phyloP scores from a whole-genome alignment of 2,329 filamentous ascomycete genomes.

The Hypoxylon sp. region DNA sequence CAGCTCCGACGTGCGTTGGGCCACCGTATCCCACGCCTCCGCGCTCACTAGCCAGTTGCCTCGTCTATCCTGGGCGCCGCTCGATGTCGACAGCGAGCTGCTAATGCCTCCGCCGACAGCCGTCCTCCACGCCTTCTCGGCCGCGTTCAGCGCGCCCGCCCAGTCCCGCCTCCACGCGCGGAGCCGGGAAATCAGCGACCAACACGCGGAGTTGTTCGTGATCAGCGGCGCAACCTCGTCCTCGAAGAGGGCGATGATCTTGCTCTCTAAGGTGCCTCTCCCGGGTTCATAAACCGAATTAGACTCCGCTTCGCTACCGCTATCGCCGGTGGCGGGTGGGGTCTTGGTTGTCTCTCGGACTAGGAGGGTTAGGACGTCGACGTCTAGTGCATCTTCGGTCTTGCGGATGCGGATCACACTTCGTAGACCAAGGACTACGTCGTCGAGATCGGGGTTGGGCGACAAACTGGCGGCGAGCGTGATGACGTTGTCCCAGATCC shows the following conservation, averaged over 20 bases:
- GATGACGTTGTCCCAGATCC: slow-evolving; percentile 97
- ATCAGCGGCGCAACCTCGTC: slow-evolving; percentile 82
- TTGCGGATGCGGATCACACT: slow-evolving; percentile 81
- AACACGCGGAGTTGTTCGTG: slow-evolving; percentile 80
- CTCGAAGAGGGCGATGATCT: slow-evolving; percentile 80
- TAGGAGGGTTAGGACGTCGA: slow-evolving; percentile 76
- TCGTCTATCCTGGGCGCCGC: slow-evolving; percentile 34
- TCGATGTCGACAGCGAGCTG: slow-evolving; percentile 59
- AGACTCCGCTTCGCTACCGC: no score
- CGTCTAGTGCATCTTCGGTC: slow-evolving; percentile 83
- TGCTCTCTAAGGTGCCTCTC: slow-evolving; percentile 69
- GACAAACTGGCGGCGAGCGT: slow-evolving; percentile 83
- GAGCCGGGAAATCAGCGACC: slow-evolving; percentile 78
- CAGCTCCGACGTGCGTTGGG: slow-evolving; percentile 82
- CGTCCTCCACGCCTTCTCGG: slow-evolving; percentile 91
- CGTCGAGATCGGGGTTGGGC: slow-evolving; percentile 75
- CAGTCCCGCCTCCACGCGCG: slow-evolving; percentile 80
- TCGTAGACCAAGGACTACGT: slow-evolving; percentile 80
- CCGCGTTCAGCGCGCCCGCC: slow-evolving; percentile 78
- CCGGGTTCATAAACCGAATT: slow-evolving; percentile 56
- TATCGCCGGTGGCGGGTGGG: slow-evolving; percentile 44
- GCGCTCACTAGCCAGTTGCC: slow-evolving; percentile 67
- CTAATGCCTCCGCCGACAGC: slow-evolving; percentile 67
- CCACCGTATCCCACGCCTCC: slow-evolving; percentile 76
- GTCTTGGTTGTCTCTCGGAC: slow-evolving; percentile 72